Evolutionary conservation across 805 yeast species (phyloP).

Genomic region (Debaryomyces castellii): DNA sequence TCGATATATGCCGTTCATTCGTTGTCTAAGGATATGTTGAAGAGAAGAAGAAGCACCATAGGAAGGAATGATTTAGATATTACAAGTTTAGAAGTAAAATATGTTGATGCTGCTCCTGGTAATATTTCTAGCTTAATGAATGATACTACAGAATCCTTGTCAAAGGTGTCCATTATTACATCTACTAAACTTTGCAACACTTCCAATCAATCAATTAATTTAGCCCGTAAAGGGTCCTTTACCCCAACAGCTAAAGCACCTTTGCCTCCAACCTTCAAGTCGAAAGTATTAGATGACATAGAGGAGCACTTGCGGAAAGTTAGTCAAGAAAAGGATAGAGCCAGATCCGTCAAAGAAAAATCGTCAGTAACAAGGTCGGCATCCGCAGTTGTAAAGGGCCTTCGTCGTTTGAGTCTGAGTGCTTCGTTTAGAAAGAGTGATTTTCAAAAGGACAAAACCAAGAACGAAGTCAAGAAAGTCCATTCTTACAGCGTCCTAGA

Average conservation of each 20-base stretch:
- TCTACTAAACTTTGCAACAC: neutral
- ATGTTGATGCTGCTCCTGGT: neutral
- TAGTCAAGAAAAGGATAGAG: neutral
- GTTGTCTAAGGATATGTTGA: neutral
- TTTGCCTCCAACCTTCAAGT: constrained; percentile 1
- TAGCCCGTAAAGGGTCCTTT: neutral
- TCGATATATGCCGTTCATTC: constrained; percentile 1
- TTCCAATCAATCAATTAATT: neutral
- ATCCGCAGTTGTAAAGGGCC: neutral
- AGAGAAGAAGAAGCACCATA: neutral
- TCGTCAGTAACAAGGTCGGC: neutral
- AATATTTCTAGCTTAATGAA: neutral
- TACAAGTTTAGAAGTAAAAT: constrained; percentile 8
- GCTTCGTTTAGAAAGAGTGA: neutral
- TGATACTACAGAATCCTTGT: neutral
- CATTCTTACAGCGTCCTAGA: neutral
- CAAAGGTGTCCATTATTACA: neutral
- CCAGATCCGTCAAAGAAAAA: neutral
- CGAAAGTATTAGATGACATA: neutral
- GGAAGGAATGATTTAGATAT: neutral
- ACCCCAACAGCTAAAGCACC: constrained; percentile 5
- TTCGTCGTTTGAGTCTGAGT: neutral
- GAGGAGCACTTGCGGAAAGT: neutral
- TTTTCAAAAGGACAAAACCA: neutral
- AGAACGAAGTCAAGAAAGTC: neutral